These are phyloP conservation scores for Arctium minus DNA, from an alignment of 129 eudicot species.

Conservation along the genomic window DNA sequence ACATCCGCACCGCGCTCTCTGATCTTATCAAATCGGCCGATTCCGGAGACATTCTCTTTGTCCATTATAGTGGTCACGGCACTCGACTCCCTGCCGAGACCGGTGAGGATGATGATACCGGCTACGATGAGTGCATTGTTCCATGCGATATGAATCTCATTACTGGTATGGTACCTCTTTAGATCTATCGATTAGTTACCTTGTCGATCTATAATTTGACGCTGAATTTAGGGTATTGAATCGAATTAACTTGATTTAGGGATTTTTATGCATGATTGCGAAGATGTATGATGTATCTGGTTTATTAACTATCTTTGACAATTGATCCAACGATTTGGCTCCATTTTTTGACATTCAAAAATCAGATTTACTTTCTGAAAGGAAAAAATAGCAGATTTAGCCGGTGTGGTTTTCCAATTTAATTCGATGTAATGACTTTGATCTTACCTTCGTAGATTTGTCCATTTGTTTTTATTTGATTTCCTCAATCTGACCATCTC, in stretches of 20 bases:
- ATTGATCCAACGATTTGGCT: background rate
- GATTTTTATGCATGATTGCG: background rate
- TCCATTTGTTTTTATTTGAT: background rate
- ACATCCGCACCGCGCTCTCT: slow-evolving; percentile 54
- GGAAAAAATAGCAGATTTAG: background rate
- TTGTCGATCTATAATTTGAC: background rate
- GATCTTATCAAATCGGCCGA: slow-evolving; percentile 61
- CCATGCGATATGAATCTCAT: slow-evolving; percentile 91
- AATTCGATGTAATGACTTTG: background rate
- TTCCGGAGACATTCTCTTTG: slow-evolving; percentile 56
- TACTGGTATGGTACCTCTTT: slow-evolving; percentile 41
- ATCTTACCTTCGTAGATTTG: background rate
- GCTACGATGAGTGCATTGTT: slow-evolving; percentile 92
- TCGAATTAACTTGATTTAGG: background rate
- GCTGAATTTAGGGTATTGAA: background rate
- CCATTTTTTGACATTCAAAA: background rate
- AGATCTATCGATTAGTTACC: background rate
- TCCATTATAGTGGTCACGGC: slow-evolving; percentile 93
- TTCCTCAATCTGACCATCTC: too few relatives aligned
- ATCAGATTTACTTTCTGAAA: background rate
- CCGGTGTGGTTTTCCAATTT: background rate
- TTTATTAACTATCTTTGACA: background rate
- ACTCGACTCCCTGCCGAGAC: slow-evolving; percentile 89
- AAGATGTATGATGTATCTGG: background rate
- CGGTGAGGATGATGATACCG: slow-evolving; percentile 89